These are phyloP conservation scores for Eucalyptus brandiana DNA, from an alignment of 345 rosid species.

Conservation along the genomic window DNA sequence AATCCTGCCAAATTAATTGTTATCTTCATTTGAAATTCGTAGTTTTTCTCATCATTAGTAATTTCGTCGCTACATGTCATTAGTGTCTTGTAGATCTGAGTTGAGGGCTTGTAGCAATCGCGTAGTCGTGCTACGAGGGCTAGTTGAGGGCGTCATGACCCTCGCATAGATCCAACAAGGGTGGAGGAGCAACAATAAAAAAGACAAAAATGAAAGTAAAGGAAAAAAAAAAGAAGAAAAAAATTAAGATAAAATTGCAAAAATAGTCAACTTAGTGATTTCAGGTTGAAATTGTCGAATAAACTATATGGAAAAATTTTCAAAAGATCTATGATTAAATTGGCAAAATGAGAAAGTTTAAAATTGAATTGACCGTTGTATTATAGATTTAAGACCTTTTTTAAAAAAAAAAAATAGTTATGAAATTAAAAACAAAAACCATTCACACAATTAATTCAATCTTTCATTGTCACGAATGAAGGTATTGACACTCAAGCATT, in stretches of 20 bases:
- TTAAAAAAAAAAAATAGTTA: no score
- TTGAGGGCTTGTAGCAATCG: not conserved
- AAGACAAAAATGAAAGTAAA: not conserved
- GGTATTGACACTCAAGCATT: not conserved
- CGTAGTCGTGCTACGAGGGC: not conserved
- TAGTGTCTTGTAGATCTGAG: not conserved
- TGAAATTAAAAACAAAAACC: not conserved
- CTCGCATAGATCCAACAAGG: not conserved
- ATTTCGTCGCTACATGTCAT: not conserved
- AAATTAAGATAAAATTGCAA: not conserved
- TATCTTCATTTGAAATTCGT: not conserved
- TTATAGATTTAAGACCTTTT: not conserved
- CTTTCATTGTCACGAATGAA: not conserved
- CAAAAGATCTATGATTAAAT: not conserved
- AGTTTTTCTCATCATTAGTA: not conserved
- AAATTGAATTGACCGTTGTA: rapidly evolving
- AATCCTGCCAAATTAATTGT: not conserved
- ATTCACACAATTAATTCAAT: not conserved
- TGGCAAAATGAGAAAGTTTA: not conserved
- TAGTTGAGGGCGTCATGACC: not conserved
- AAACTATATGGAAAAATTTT: not conserved
- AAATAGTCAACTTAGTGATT: not conserved
- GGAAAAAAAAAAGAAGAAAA: not conserved
- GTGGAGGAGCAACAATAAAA: not conserved
- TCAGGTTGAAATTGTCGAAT: rapidly evolving